These are phyloP conservation scores for Colletotrichum graminicola DNA, from an alignment of 2,329 filamentous ascomycete genomes.

Conservation along the genomic window DNA sequence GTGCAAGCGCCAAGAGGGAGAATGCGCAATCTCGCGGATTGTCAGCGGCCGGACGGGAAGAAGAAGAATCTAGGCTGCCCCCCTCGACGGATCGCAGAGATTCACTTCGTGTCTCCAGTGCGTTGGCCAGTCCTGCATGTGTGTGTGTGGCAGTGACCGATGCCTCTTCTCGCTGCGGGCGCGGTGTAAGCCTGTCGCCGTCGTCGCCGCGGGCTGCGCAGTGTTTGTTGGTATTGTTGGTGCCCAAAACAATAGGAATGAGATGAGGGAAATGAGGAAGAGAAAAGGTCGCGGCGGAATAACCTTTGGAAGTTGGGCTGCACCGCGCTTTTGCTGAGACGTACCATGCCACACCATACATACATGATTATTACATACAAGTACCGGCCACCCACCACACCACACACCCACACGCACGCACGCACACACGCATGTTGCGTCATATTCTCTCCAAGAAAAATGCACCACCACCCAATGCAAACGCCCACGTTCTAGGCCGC, in stretches of 20 bases:
- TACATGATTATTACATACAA: no score
- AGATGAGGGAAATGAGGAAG: not conserved
- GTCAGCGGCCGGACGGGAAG: not conserved
- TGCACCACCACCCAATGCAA: slow-evolving; percentile 2
- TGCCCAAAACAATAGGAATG: not conserved
- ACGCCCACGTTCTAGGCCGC: slow-evolving; percentile 3
- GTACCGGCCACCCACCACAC: not conserved
- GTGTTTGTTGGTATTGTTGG: not conserved
- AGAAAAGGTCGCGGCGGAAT: not conserved
- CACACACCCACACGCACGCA: not conserved
- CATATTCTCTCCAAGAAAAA: not conserved
- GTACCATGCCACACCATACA: not conserved
- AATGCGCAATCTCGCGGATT: not conserved
- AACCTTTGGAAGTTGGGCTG: not conserved
- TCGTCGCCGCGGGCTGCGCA: not conserved
- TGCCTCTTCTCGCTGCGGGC: not conserved
- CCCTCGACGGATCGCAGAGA: not conserved
- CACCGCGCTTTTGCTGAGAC: not conserved
- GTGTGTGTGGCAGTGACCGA: slow-evolving; percentile 2
- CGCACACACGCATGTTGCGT: not conserved
- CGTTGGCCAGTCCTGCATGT: not conserved
- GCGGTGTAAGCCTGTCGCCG: not conserved
- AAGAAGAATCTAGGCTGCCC: not conserved
- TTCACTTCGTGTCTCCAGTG: not conserved
- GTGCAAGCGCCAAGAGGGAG: no score